These are phyloP conservation scores for Salix arbutifolia DNA, from an alignment of 345 rosid genomes.

Conservation along the genomic window DNA sequence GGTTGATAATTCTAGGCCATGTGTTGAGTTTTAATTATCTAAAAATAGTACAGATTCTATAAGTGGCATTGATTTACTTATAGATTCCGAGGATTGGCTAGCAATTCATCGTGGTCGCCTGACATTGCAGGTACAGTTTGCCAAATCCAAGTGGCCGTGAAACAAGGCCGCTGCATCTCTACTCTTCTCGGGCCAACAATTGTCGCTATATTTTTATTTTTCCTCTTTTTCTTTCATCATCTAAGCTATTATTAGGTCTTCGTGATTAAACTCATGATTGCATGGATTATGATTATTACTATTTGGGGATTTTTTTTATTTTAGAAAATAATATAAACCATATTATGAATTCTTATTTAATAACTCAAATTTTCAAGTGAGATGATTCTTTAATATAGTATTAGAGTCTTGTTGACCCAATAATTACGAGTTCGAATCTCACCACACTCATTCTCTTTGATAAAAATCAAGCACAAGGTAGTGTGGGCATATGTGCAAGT, in stretches of 20 bases:
- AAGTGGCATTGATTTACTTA: neutral
- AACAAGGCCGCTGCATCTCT: slow-evolving; percentile 2
- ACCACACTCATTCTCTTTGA: too few species aligned
- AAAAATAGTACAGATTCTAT: neutral
- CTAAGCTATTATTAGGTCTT: neutral
- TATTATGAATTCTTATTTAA: too few species aligned
- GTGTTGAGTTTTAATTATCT: neutral
- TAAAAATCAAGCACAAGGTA: too few species aligned
- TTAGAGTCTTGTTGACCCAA: too few species aligned
- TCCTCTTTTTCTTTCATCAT: too few species aligned
- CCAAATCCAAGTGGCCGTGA: neutral
- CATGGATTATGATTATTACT: too few species aligned
- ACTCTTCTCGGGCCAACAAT: slow-evolving; percentile 13
- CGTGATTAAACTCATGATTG: too few species aligned
- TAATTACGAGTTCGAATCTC: too few species aligned
- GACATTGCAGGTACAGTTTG: slow-evolving; percentile 5
- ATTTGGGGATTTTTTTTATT: too few species aligned
- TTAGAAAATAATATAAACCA: too few species aligned
- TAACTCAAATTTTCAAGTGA: too few species aligned
- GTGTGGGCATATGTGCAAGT: rapidly evolving
- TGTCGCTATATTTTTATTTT: neutral
- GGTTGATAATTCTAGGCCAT: neutral
- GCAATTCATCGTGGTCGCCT: neutral
- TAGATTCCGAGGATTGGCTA: neutral
- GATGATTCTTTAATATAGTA: too few species aligned